These are phyloP conservation scores for Apiospora phragmitis DNA, from an alignment of 2,329 filamentous ascomycete species.

Conservation along the genomic window DNA sequence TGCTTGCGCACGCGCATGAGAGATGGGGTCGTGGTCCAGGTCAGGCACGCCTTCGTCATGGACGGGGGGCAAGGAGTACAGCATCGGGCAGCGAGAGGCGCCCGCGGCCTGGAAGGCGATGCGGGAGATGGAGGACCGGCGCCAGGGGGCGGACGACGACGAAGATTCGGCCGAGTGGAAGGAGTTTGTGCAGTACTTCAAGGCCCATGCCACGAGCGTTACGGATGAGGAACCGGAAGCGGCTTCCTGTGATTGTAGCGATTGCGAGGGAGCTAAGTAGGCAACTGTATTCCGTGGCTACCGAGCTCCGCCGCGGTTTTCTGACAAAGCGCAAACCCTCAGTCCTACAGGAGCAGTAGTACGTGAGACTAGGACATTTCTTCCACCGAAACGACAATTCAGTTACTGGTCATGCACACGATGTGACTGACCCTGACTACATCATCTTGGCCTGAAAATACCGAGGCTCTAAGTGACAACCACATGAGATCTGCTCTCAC, in stretches of 20 bases:
- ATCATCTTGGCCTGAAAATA: too few species aligned
- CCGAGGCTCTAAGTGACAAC: too few species aligned
- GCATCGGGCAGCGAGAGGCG: not conserved
- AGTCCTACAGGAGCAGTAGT: too few species aligned
- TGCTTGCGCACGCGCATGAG: not conserved
- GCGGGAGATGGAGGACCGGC: not conserved
- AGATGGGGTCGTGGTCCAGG: not conserved
- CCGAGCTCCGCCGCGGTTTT: too few species aligned
- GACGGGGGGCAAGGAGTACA: not conserved
- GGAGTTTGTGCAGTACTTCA: not conserved
- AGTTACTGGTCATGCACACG: too few species aligned
- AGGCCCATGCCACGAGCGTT: not conserved
- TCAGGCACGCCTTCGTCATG: not conserved
- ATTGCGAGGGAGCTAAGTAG: not conserved
- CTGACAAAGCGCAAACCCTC: not conserved
- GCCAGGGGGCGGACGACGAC: too few species aligned
- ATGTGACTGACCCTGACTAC: too few species aligned
- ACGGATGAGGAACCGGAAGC: not conserved
- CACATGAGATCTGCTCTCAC: too few species aligned
- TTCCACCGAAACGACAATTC: too few species aligned
- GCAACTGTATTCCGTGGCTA: too few species aligned
- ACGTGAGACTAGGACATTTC: too few species aligned
- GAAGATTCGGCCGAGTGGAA: not conserved
- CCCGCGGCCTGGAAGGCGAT: not conserved
- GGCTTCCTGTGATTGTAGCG: not conserved